Conservation (phyloP, 768 basidiomycete species). For the Mycena belliarum region DNA sequence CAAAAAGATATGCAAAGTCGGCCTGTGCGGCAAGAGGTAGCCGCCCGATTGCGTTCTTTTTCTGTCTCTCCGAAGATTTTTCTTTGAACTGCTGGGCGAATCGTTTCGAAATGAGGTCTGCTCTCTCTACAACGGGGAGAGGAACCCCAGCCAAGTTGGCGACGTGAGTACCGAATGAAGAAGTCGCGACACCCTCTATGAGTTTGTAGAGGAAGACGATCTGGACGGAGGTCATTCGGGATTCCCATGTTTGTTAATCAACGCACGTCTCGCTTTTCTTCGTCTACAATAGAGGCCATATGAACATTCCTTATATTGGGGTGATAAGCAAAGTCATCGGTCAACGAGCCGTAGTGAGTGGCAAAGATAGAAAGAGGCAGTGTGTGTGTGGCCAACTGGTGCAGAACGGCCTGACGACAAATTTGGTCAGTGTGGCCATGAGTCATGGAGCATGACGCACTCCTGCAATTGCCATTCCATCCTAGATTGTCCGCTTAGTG, state of each 20-base stretch:
- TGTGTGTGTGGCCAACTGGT: conserved; percentile 91
- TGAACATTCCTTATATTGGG: conserved; percentile 94
- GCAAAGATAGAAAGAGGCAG: conserved; percentile 94
- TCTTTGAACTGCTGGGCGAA: conserved; percentile 89
- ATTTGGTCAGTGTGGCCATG: conserved; percentile 8
- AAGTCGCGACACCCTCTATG: conserved; percentile 80
- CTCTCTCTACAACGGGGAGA: conserved; percentile 78
- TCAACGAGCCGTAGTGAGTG: conserved; percentile 95
- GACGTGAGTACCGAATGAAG: conserved; percentile 92
- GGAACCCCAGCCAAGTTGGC: conserved; percentile 95
- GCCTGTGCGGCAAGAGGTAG: conserved; percentile 85
- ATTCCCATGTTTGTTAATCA: neutral
- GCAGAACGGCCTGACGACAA: conserved; percentile 73
- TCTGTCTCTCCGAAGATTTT: conserved; percentile 66
- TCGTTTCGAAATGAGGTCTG: conserved; percentile 82
- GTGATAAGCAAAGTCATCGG: conserved; percentile 91
- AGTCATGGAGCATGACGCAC: conserved; percentile 38
- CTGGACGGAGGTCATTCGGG: conserved; percentile 37
- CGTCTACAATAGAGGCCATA: conserved; percentile 93
- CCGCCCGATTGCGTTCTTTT: conserved; percentile 49
- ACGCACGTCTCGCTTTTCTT: conserved; percentile 82
- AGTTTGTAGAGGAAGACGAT: conserved; percentile 96
- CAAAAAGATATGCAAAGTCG: conserved; percentile 82
- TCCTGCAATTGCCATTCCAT: conserved; percentile 98
- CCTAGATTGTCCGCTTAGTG: conserved; percentile 42